Percentiles rank a stretch among this genome's conserved stretches.
phyloP scores from a whole-genome alignment of 148 eudicot genomes.

The Rhododendron griersonianum region DNA sequence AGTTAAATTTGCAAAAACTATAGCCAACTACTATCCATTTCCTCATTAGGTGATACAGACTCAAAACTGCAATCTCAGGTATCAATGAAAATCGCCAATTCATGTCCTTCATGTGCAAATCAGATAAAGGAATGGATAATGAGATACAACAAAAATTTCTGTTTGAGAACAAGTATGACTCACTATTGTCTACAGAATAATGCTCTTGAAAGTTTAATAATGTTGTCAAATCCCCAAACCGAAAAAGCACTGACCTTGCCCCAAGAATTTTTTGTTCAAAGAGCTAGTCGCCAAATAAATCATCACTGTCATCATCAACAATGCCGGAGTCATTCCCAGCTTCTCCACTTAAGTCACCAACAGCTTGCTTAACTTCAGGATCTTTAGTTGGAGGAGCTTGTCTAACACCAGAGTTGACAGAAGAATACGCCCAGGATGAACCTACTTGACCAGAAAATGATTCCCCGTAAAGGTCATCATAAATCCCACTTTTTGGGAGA shows the following conservation, averaged over 20 bases:
- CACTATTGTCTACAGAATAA: background rate
- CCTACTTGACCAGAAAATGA: slow-evolving; percentile 66
- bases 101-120: background rate
- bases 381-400: slow-evolving; percentile 32
- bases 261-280: background rate
- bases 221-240: slow-evolving; percentile 2
- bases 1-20: background rate
- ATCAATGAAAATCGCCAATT: background rate
- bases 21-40: background rate
- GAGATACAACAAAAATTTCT: slow-evolving; percentile 17
- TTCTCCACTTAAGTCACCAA: slow-evolving; percentile 17
- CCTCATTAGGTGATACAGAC: background rate
- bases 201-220: slow-evolving; percentile 2
- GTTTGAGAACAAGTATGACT: slow-evolving; percentile 1
- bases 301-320: slow-evolving; percentile 46
- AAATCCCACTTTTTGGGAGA: slow-evolving; percentile 60
- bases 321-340: slow-evolving; percentile 21
- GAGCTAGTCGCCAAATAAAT: slow-evolving; percentile 75
- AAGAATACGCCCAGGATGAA: slow-evolving; percentile 77
- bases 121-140: background rate
- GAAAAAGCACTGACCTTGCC: slow-evolving; percentile 1
- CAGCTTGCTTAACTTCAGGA: slow-evolving; percentile 22
- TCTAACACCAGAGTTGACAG: slow-evolving; percentile 29
- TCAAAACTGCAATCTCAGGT: slow-evolving; percentile 4
- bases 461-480: slow-evolving; percentile 84